These are phyloP conservation scores for Gaertneriomyces semiglobifer DNA, from an alignment of 192 early-diverging fungal genomes.

Conservation along the genomic window DNA sequence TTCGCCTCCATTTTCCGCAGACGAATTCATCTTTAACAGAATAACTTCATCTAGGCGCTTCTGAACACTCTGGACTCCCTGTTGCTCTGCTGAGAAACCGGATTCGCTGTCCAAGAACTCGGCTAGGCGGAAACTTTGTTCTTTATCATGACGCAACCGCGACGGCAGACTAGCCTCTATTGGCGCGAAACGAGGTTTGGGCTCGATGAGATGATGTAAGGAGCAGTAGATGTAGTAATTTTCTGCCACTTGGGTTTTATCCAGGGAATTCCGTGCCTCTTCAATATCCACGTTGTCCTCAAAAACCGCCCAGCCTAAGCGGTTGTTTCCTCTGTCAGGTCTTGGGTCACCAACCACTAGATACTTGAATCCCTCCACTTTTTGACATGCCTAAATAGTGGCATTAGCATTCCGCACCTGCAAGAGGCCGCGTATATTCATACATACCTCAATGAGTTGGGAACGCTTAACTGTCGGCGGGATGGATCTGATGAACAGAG, in stretches of 20 bases:
- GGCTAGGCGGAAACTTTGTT: conserved; percentile 55
- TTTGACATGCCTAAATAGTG: neutral
- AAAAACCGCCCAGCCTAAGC: conserved; percentile 92
- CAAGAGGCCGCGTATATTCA: neutral
- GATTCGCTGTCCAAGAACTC: conserved; percentile 57
- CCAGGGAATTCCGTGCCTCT: conserved; percentile 57
- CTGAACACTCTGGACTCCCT: conserved; percentile 31
- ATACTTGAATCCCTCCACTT: conserved; percentile 77
- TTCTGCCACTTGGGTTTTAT: conserved; percentile 58
- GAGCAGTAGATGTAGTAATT: conserved; percentile 49
- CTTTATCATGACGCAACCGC: conserved; percentile 72
- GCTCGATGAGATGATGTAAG: conserved; percentile 40
- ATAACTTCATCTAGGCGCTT: conserved; percentile 29
- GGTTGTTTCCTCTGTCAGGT: conserved; percentile 75
- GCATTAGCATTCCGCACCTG: conserved; percentile 50
- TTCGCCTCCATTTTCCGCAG: neutral
- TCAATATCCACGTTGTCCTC: conserved; percentile 78
- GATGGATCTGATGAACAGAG: conserved; percentile 80
- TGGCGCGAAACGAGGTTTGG: conserved; percentile 60
- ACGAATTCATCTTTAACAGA: conserved; percentile 11
- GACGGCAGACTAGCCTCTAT: conserved; percentile 65
- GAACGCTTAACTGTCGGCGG: conserved; percentile 64
- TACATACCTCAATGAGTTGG: conserved; percentile 60
- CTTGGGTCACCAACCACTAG: conserved; percentile 83
- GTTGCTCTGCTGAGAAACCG: conserved; percentile 26